Conservation (phyloP, 73 alveolate species). For the Paramecium sexaurelia region DNA sequence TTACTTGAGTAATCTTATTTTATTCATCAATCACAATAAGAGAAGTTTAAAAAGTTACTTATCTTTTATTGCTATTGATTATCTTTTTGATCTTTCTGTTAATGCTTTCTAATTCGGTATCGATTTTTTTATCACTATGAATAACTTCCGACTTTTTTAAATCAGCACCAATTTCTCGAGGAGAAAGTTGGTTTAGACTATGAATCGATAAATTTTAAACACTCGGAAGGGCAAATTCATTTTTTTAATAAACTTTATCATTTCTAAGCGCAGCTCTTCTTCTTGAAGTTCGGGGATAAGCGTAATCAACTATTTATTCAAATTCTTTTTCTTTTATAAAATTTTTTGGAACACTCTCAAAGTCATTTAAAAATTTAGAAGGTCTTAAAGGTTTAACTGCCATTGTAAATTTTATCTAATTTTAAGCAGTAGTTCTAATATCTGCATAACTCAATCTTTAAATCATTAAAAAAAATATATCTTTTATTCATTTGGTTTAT, state of each 20-base stretch:
- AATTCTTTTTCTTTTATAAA: not conserved
- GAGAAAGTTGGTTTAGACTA: not conserved
- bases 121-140: not conserved
- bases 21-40: not conserved
- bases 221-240: not conserved
- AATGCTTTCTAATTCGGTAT: not conserved
- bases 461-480: not conserved
- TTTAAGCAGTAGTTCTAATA: not conserved
- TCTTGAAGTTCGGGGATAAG: not conserved
- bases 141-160: not conserved
- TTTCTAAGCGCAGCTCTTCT: not conserved
- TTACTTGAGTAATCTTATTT: not conserved
- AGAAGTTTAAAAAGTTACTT: not conserved
- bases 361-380: constrained; percentile 2
- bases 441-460: constrained; percentile 20
- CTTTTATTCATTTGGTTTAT: not conserved
- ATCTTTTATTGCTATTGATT: constrained; percentile 23
- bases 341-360: not conserved
- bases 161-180: not conserved
- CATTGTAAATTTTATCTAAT: not conserved
- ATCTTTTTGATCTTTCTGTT: not conserved
- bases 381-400: constrained; percentile 1
- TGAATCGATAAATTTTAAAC: not conserved
- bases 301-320: not conserved
- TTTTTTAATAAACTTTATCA: not conserved